Evolutionary conservation across 1,284 basidiomycete species (phyloP).

Genomic region (Puccinia polysora): DNA sequence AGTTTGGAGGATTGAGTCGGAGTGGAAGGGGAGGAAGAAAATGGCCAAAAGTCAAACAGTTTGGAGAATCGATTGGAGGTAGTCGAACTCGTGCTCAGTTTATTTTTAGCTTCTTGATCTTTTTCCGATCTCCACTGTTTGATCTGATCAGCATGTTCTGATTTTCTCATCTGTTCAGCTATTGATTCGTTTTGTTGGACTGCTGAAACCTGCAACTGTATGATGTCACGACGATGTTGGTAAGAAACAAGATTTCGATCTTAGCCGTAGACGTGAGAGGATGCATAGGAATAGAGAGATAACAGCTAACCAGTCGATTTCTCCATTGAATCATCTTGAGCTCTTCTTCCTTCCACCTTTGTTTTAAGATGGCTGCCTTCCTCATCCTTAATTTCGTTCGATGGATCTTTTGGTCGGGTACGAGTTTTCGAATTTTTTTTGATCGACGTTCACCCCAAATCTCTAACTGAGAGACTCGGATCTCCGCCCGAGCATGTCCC

Average conservation of each 20-base stretch:
- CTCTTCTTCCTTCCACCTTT: constrained; percentile 31
- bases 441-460: constrained; percentile 25
- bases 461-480: constrained; percentile 23
- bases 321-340: constrained; percentile 23
- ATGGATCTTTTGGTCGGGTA: constrained; percentile 36
- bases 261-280: too few relatives aligned
- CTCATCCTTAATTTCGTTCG: not conserved
- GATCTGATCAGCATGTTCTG: constrained; percentile 18
- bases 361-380: constrained; percentile 29
- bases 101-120: not conserved
- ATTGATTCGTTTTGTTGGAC: too few relatives aligned
- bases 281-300: not conserved
- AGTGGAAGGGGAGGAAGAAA: not conserved
- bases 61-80: not conserved
- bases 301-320: constrained; percentile 11
- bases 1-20: too few relatives aligned
- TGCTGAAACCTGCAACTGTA: not conserved
- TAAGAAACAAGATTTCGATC: constrained; percentile 5
- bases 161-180: not conserved
- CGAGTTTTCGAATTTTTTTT: constrained; percentile 25
- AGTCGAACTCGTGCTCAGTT: not conserved
- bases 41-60: constrained; percentile 23
- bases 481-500: constrained; percentile 14
- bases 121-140: constrained; percentile 7
- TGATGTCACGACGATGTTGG: too few relatives aligned